Base-by-base conservation (phyloP, 495 filamentous ascomycete species). In the Neurospora intermedia region DNA sequence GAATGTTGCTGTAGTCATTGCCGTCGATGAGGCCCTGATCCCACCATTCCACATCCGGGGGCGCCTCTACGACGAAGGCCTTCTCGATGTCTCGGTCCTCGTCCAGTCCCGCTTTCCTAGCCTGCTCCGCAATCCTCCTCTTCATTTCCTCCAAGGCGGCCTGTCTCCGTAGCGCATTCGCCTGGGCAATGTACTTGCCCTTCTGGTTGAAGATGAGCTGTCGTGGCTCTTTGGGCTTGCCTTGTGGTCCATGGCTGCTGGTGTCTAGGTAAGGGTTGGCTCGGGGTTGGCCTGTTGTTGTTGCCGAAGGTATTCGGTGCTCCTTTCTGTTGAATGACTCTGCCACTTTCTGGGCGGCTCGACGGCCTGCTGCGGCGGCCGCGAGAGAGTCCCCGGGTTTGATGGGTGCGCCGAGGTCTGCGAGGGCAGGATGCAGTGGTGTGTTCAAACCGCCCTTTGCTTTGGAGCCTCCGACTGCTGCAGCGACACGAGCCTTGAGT, bases 11-110 rank as follows among this genome's bases (percentile, higher is more conserved):
- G 80, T 98, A 98, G 71, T 87, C 89, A 45, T 87, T 86, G 20
- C 90, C 92, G 54, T 90, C 87, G 35, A 97, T 86, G 8, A 98
- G 82, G 3, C 88, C 91, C 82, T 98, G 94, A 76, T 99, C 96
- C 96, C 96, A 98, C 96, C 96, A 99, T 81, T 99, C 96, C 48
- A 98, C 86, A 23, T 91, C 91, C 9, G 96, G 95, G 1, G 96
- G 95, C 40, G 87, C 87, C 74, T 93, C 89, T n/a, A 98, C 88
- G 13, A 94, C 78, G 78, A 94, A 98, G 40, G 91, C 90, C 81
- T 96, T 97, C 81, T 98, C 95, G 66, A 91, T 89, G 72, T 95
- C 91, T 70, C 93, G 83, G 76, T 96, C 94, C 78, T 98, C 96
- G 77, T 98, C 94, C 74, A 98, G 89, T 70, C 93, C 92, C 13